A percentile compares a stretch with the other conserved stretches of the same genome.
Evolutionary conservation across 1,139 yeast species (phyloP).

Genomic region (Entelexis paramagnoliae): DNA sequence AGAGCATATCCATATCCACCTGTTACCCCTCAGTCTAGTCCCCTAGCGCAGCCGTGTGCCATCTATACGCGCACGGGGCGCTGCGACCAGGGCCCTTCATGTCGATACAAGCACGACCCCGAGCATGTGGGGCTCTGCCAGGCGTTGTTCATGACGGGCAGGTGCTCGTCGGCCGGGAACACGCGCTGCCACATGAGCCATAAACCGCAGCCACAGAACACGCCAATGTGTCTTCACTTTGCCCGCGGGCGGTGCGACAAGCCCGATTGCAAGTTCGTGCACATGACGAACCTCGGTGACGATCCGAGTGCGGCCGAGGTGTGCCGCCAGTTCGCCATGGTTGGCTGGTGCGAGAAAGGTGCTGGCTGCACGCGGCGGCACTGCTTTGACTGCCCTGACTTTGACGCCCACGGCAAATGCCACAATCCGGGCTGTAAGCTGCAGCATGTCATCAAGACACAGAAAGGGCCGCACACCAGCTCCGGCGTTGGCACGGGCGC

Average conservation of each 20-base stretch:
- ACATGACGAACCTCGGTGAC: constrained; percentile 36
- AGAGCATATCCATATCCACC: not conserved
- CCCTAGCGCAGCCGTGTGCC: constrained; percentile 13
- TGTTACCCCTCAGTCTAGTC: not conserved
- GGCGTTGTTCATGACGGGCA: constrained; percentile 35
- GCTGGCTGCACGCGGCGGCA: constrained; percentile 48
- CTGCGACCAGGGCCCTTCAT: constrained; percentile 44
- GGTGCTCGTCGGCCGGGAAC: constrained; percentile 38
- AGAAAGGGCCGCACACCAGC: not conserved
- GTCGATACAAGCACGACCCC: constrained; percentile 48
- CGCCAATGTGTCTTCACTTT: constrained; percentile 55
- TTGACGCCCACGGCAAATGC: constrained; percentile 50
- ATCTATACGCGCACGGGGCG: constrained; percentile 34
- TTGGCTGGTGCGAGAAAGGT: constrained; percentile 62
- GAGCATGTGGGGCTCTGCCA: constrained; percentile 49
- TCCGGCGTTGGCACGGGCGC: not conserved
- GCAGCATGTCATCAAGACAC: constrained; percentile 34
- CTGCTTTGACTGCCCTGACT: constrained; percentile 59
- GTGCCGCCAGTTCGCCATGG: constrained; percentile 58
- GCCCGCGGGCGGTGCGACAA: constrained; percentile 46
- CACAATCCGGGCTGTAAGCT: constrained; percentile 44
- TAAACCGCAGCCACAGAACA: constrained; percentile 47
- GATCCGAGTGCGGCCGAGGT: constrained; percentile 35
- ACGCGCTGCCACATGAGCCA: constrained; percentile 47
- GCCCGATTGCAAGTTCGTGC: constrained; percentile 47